These are phyloP conservation scores for Gossypium australe DNA, from an alignment of 345 rosid genomes.

Conservation along the genomic window DNA sequence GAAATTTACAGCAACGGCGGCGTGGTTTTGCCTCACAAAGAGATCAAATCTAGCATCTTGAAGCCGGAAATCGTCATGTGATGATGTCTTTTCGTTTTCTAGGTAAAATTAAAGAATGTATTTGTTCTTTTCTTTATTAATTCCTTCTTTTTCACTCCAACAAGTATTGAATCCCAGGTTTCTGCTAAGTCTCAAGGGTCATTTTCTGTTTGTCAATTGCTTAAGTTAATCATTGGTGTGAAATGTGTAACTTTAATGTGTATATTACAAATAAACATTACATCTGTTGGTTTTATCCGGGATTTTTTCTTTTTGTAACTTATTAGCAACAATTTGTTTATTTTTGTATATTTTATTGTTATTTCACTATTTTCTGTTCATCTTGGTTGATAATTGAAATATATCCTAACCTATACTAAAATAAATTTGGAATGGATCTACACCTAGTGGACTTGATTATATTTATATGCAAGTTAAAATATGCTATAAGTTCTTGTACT, in stretches of 20 bases:
- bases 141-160: neutral
- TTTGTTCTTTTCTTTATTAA: slow-evolving; percentile 1
- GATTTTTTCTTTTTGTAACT: slow-evolving; percentile 1
- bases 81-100: neutral
- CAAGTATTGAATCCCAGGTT: neutral
- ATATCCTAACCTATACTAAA: too few relatives aligned
- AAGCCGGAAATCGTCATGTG: slow-evolving; percentile 99
- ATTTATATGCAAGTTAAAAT: too few relatives aligned
- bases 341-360: neutral
- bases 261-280: slow-evolving; percentile 21
- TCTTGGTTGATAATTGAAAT: too few relatives aligned
- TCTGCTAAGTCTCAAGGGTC: slow-evolving; percentile 12
- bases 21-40: slow-evolving; percentile 93
- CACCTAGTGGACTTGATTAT: too few relatives aligned
- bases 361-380: neutral
- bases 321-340: neutral
- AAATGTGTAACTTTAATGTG: slow-evolving; percentile 17
- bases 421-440: too few relatives aligned
- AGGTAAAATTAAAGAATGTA: slow-evolving; percentile 16
- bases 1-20: slow-evolving; percentile 98
- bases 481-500: too few relatives aligned
- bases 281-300: slow-evolving; percentile 8
- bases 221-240: slow-evolving; percentile 6
- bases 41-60: slow-evolving; percentile 92
- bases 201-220: slow-evolving; percentile 6